Base-by-base conservation (phyloP, 495 filamentous ascomycete species). In the Beverwykella pulmonaria region DNA sequence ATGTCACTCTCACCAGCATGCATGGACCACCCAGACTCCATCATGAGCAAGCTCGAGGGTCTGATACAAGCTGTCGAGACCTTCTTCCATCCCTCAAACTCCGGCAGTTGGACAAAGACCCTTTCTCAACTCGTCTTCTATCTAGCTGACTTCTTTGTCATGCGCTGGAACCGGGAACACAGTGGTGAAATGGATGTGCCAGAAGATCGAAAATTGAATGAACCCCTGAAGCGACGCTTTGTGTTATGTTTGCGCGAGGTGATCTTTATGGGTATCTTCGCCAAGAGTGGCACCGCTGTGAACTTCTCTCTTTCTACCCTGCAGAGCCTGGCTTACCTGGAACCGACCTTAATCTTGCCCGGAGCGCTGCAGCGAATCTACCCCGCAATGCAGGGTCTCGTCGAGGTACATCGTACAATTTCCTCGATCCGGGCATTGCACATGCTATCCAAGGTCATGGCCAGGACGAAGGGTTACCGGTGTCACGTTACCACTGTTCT, bases 21-120 rank as follows among this genome's bases (percentile, higher is more conserved):
- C 73, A 80, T 96, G 22, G 86, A 91, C 49, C 79, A 85, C n/a
- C 81, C 86, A 46, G 87, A 89, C 63, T 97, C 93, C 0, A 84
- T 96, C 55, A 75, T 98, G 67, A 82, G 88, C 26, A 91, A 89
- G 64, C 85, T 99, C 1, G 95, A 99, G 74, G 94, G 92, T 8
- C 82, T 99, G 41, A 91, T 99, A 67, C 89, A 98, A 73, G 95
- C 92, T 15, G 89, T 98, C 49, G 94, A 99, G 75, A 99, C 94
- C 1, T 99, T 98, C 79, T 99, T 97, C 81, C 94, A 99, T 68
- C 94, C 94, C 19, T 98, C 95, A 12, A 99, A 99, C 75, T 91
- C 94, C 50, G 94, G 94, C 9, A 79, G 74, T 41, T 99, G 94
- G 94, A 97, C 93, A 0, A 91, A 87, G 73, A 92, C 91, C 53